Percentiles rank a stretch among this genome's conserved stretches.
Conservation (phyloP, 208 protist species). For the Leishmania arabica region DNA sequence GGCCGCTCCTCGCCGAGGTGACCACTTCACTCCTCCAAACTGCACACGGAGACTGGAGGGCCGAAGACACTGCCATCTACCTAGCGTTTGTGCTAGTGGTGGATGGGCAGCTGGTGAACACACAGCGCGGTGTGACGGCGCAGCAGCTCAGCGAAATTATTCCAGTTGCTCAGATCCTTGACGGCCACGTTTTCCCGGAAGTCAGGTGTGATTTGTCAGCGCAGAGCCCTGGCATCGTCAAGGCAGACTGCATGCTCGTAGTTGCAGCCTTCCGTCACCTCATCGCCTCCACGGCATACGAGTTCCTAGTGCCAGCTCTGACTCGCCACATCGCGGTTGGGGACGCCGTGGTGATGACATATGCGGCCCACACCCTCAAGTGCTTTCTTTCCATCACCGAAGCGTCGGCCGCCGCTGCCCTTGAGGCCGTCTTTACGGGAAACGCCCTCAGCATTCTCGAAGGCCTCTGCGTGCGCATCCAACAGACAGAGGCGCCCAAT, state of each 20-base stretch:
- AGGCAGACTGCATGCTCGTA: constrained; percentile 96
- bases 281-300: constrained; percentile 47
- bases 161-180: constrained; percentile 89
- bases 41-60: constrained; percentile 83
- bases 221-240: constrained; percentile 84
- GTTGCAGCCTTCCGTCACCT: constrained; percentile 94
- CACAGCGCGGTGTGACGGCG: constrained; percentile 51
- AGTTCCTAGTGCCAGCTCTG: constrained; percentile 69
- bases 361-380: constrained; percentile 94
- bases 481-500: constrained; percentile 61
- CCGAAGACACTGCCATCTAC: constrained; percentile 97
- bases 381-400: constrained; percentile 79
- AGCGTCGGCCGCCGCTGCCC: constrained; percentile 34
- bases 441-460: constrained; percentile 65
- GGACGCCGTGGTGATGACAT: constrained; percentile 92
- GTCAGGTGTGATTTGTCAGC: constrained; percentile 49
- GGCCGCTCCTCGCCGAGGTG: constrained; percentile 63
- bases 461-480: constrained; percentile 85
- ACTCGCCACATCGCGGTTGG: constrained; percentile 62
- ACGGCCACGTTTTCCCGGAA: constrained; percentile 87
- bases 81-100: constrained; percentile 93
- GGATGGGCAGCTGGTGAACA: constrained; percentile 62
- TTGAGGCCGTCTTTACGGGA: constrained; percentile 47
- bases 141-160: constrained; percentile 80
- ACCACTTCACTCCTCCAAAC: constrained; percentile 57